Evolutionary conservation across 805 yeast species (phyloP), one percentile per base, ranked within the genome.

Genomic region (Millerozyma acaciae): DNA sequence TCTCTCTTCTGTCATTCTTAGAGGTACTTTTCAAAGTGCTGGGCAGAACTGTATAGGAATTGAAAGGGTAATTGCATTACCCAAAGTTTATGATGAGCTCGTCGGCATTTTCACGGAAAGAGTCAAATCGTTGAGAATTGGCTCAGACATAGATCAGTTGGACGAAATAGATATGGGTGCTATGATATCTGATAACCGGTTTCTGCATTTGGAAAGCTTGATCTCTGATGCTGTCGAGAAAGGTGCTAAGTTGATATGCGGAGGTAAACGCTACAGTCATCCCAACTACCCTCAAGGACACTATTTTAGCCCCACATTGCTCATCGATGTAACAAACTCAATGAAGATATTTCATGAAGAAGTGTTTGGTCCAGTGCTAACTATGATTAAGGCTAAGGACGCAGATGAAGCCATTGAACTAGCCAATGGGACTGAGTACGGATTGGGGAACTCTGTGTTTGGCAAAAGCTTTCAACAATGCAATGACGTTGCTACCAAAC

Each of bases 21-120:
- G 99, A 51, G 99, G 98, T 21, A 82, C 96, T 1, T 93, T 90
- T 66, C 99, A 93, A 62, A 84, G 95, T 34, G 84, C 96, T 0
- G 99, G 99, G 8, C 99, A 93, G 62, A 93, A 93, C 55, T 93
- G 99, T 64, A 93, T 93, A 50, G 97, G 99, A 23, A 84, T 93
- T 34, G 99, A 93, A 62, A 73, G 98, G 37, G 94, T 93, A 5
- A 81, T 93, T 42, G 87, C 89, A 22, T 70, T 86, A 28, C 84
- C 83, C 4, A 65, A 66, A 26, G 75, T 78, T 17, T 89, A 93
- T 59, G 80, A 76, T 15, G 49, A 60, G 26, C 60, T 93, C 26
- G 80, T 81, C 2, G 60, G 62, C 0, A 73, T 76, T 7, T 64
- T 93, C 26, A 45, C 70, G 2, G 57, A 67, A 20, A 70, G 93